Conservation (phyloP, 2,329 filamentous ascomycete genomes). For the Macroventuria anomochaeta region DNA sequence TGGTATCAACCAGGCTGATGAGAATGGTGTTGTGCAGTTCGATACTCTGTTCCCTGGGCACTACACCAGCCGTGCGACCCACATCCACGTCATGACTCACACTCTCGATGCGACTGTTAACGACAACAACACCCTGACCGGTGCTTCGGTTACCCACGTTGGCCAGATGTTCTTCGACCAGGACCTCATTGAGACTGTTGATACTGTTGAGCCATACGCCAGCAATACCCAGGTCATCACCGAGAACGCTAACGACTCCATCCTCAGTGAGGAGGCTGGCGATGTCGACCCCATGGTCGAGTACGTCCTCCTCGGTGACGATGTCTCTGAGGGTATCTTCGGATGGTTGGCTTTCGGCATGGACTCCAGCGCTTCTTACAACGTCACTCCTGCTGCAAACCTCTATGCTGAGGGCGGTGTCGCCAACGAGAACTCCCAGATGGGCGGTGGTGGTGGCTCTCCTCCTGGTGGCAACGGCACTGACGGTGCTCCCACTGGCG, state of each 20-base stretch:
- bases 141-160: slow-evolving; percentile 61
- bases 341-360: slow-evolving; percentile 46
- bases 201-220: slow-evolving; percentile 53
- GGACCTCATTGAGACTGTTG: slow-evolving; percentile 60
- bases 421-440: slow-evolving; percentile 30
- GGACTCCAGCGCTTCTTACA: slow-evolving; percentile 30
- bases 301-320: slow-evolving; percentile 63
- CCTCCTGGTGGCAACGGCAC: slow-evolving; percentile 19
- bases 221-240: slow-evolving; percentile 55
- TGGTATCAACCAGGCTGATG: slow-evolving; percentile 56
- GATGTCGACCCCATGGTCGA: slow-evolving; percentile 63
- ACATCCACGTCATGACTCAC: slow-evolving; percentile 52
- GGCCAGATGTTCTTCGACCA: slow-evolving; percentile 72
- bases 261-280: slow-evolving; percentile 57
- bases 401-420: slow-evolving; percentile 39
- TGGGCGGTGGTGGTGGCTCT: slow-evolving; percentile 25
- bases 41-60: slow-evolving; percentile 58
- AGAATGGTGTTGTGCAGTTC: slow-evolving; percentile 58
- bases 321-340: slow-evolving; percentile 43
- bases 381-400: slow-evolving; percentile 38
- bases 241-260: slow-evolving; percentile 59
- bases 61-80: slow-evolving; percentile 34
- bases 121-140: slow-evolving; percentile 59
- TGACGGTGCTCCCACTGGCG: slow-evolving; percentile 4
- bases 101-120: slow-evolving; percentile 44